Percentiles rank a stretch among this genome's conserved stretches.
phyloP scores from a whole-genome alignment of 768 basidiomycete species.

The Lentinus brumalis region DNA sequence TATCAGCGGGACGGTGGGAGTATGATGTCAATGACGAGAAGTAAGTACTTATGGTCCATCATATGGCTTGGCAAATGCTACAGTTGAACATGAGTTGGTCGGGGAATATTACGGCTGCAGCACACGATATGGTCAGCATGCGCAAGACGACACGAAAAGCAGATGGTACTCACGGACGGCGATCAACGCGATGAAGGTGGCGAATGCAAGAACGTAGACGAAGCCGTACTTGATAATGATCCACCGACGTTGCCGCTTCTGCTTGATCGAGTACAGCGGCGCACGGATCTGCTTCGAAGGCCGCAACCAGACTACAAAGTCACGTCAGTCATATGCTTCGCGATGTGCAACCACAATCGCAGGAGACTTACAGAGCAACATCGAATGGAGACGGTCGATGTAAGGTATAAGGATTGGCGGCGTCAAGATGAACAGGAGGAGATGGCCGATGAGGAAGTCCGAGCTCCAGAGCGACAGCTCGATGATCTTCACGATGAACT shows the following conservation, averaged over 20 bases:
- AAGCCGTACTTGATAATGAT: constrained; percentile 89
- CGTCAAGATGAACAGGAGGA: constrained; percentile 89
- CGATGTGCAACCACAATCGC: not conserved
- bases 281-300: constrained; percentile 94
- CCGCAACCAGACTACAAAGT: constrained; percentile 80
- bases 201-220: constrained; percentile 69
- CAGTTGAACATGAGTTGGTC: constrained; percentile 29
- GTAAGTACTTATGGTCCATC: constrained; percentile 26
- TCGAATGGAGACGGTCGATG: constrained; percentile 89
- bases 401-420: constrained; percentile 89
- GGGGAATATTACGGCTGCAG: constrained; percentile 30
- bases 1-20: constrained; percentile 7
- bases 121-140: not conserved
- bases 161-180: constrained; percentile 62
- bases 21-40: not conserved
- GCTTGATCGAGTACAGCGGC: constrained; percentile 87
- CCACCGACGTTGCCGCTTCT: constrained; percentile 86
- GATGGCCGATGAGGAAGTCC: constrained; percentile 85
- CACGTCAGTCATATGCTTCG: constrained; percentile 22
- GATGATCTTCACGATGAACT: constrained; percentile 97
- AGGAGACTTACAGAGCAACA: constrained; percentile 77
- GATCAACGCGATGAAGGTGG: constrained; percentile 75
- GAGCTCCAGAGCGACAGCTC: constrained; percentile 95
- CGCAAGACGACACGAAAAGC: not conserved
- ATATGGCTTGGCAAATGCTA: constrained; percentile 30